Conservation (phyloP, 768 basidiomycete genomes). For the Mycena rebaudengoi region DNA sequence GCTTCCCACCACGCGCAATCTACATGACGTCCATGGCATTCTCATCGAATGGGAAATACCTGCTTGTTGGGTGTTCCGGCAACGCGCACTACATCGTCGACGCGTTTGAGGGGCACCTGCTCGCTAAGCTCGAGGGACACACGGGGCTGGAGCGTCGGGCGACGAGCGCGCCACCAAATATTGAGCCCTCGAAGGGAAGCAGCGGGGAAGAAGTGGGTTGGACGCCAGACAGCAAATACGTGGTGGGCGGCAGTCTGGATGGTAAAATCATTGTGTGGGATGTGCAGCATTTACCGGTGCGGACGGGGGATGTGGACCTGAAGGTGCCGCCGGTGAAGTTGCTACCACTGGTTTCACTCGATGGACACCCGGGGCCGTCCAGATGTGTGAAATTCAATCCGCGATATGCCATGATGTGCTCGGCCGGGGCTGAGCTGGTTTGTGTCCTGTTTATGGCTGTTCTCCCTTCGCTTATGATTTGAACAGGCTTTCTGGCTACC, state of each 20-base stretch:
- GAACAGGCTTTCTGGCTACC: conserved; percentile 55
- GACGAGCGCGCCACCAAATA: conserved; percentile 54
- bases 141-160: conserved; percentile 81
- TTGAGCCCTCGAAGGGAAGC: conserved; percentile 77
- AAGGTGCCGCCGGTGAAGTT: conserved; percentile 59
- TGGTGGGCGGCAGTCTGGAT: conserved; percentile 86
- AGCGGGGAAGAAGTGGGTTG: conserved; percentile 95
- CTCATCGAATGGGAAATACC: conserved; percentile 88
- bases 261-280: conserved; percentile 93
- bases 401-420: conserved; percentile 85
- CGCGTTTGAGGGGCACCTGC: conserved; percentile 83
- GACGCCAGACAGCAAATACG: conserved; percentile 94
- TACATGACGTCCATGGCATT: conserved; percentile 92
- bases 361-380: conserved; percentile 85
- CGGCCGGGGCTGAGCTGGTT: conserved; percentile 86
- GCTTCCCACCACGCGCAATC: conserved; percentile 87
- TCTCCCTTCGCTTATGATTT: conserved; percentile 10
- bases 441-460: conserved; percentile 34
- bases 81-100: conserved; percentile 95
- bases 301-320: conserved; percentile 61
- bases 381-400: conserved; percentile 94
- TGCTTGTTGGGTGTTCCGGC: conserved; percentile 93
- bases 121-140: conserved; percentile 89
- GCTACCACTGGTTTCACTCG: conserved; percentile 55
- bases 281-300: conserved; percentile 65